Evolutionary conservation across 75 land plant genomes (phyloP), one percentile per base, ranked within the genome.

Genomic region (Pseudotsuga menziesii): DNA sequence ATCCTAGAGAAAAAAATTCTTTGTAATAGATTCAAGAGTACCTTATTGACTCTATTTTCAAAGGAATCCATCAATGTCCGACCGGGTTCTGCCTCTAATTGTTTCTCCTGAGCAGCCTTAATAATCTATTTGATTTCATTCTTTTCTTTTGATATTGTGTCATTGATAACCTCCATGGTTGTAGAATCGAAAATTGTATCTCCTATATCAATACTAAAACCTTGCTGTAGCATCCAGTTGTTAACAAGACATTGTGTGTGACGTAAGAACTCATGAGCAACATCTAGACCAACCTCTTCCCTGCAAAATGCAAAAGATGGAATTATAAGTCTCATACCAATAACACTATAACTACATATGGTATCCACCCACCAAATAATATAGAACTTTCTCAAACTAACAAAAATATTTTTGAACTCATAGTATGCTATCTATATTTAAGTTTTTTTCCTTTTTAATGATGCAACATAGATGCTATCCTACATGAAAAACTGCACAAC

Each of bases 181-280:
- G 89, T 76, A 15, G 96, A 91, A 86, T 97, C 99, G 48, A 98
- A 94, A 85, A 97, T 97, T 60, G 99, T 97, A 67, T 97, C 99
- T 35, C 99, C 99, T 85, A 97, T 97, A 27, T 98, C 99, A 56
- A 97, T 95, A 76, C 94, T 93, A 74, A 97, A 97, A 67, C 84
- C 98, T 75, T 97, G 84, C 79, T 97, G 99, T 74, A 97, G 78
- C 66, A 97, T 82, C 99, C 99, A 97, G 62, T 97, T 95, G 66
- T 97, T 97, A 25, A 97, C 99, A 44, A 97, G 94, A 98, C 99
- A 97, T 80, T 97, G 99, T 4, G 98, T 90, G 73, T 97, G 99
- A 19, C 99, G 98, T 81, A 97, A 76, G 73, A 97, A 97, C 80
- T 97, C 95, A 61, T 96, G 90, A 56, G 99, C 99, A 44, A 96